phyloP scores from a whole-genome alignment of 306 rosid species.

The Canavalia gladiata region DNA sequence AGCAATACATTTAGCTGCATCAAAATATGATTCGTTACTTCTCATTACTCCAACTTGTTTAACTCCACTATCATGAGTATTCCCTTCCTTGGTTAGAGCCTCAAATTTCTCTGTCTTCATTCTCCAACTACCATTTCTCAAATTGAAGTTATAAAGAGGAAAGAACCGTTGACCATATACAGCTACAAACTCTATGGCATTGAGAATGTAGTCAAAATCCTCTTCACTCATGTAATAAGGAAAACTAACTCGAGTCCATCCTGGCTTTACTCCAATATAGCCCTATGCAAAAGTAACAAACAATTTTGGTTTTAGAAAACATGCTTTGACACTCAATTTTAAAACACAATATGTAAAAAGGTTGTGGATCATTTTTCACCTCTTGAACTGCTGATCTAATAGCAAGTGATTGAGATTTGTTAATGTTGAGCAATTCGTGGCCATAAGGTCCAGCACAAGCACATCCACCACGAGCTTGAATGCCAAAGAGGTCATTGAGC shows the following conservation, averaged over 20 bases:
- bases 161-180: slow-evolving; percentile 79
- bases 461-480: slow-evolving; percentile 92
- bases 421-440: slow-evolving; percentile 71
- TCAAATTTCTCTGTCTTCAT: slow-evolving; percentile 57
- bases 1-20: slow-evolving; percentile 62
- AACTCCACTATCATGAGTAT: slow-evolving; percentile 13
- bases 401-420: slow-evolving; percentile 57
- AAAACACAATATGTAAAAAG: background rate
- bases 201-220: slow-evolving; percentile 78
- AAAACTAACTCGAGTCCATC: slow-evolving; percentile 91
- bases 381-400: slow-evolving; percentile 69
- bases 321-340: background rate
- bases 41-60: slow-evolving; percentile 38
- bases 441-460: slow-evolving; percentile 96
- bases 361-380: slow-evolving; percentile 52
- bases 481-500: slow-evolving; percentile 85
- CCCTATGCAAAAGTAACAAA: slow-evolving; percentile 55
- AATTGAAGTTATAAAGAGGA: slow-evolving; percentile 69
- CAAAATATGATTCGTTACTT: slow-evolving; percentile 52
- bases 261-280: slow-evolving; percentile 79
- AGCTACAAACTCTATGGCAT: slow-evolving; percentile 81
- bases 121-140: slow-evolving; percentile 72
- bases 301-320: background rate
- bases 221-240: slow-evolving; percentile 82
- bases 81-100: slow-evolving; percentile 51